Conservation (phyloP, 2,329 filamentous ascomycete species). For the Chrysoporthe austroafricana region DNA sequence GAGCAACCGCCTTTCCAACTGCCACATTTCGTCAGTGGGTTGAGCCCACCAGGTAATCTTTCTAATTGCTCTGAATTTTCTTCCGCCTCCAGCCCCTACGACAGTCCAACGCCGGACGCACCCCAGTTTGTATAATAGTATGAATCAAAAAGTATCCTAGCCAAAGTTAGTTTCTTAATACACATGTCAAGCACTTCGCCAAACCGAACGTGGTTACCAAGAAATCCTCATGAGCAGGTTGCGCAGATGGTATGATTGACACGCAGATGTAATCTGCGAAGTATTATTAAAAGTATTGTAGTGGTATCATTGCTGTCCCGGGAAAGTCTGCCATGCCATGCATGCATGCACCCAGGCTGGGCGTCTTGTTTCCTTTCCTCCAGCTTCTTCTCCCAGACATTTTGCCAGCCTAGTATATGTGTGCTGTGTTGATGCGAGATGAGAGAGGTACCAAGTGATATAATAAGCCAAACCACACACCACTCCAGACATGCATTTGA, state of each 20-base stretch:
- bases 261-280: constrained; percentile 1
- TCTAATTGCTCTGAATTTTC: background rate
- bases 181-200: background rate
- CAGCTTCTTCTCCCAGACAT: background rate
- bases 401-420: background rate
- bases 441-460: background rate
- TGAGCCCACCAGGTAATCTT: background rate
- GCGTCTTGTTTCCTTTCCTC: background rate
- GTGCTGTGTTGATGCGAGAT: background rate
- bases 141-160: background rate
- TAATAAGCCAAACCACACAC: background rate
- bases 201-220: background rate
- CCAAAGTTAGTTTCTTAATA: background rate
- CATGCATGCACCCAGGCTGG: background rate
- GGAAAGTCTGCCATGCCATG: background rate
- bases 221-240: background rate
- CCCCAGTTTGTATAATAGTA: background rate
- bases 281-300: constrained; percentile 11
- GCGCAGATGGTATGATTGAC: background rate
- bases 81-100: background rate
- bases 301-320: constrained; percentile 5
- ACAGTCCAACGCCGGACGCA: background rate
- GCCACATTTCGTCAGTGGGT: background rate
- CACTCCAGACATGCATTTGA: background rate
- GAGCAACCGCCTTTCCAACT: background rate